Evolutionary conservation across 495 filamentous ascomycete species (phyloP), one percentile per base, ranked within the genome.

Genomic region (Acidomyces sp.): DNA sequence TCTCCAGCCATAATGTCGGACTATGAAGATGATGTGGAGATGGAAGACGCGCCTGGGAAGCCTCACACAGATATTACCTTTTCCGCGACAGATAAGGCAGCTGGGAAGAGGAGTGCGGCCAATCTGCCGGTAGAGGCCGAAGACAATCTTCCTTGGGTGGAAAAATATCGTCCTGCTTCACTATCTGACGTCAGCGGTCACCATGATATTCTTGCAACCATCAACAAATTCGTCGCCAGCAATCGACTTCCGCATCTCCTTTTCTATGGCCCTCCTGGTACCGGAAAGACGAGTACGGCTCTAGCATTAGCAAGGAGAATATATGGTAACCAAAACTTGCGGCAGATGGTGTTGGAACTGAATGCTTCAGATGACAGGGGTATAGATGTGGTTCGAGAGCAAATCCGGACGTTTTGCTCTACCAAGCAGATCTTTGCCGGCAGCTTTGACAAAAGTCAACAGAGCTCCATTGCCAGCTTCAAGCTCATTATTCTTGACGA

Each of bases 401-500:
- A 96, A 60, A 96, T 99, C 67, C 96, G 95, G 67, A 99, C 92
- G 1, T 99, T 96, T 62, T 86, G 85, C 20, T 92, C 82, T 49
- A 80, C 77, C 21, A 78, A 81, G 52, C 72, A 77, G 44, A 78
- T 79, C 39, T 80, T 79, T 61, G 47, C 51, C 27, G 51, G 51
- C 27, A 46, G 41, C 43, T 54, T 54, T 39, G 48, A 47, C 43
- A 50, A 51, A 24, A 68, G 66, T 1, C 67, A 74, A 13, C 58
- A 61, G 21, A 52, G 68, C 24, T 58, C 64, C 31, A 66, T 93
- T 16, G 83, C 76, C 0, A 68, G 68, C 4, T 99, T 79, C 66
- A 99, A 99, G 62, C 75, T 99, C 51, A 95, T 96, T 57, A 84
- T 99, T 39, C 71, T 99, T 17, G 90, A 99, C 62, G 90, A 99